Base-by-base conservation (phyloP, 768 basidiomycete genomes). In the Pisolithus sp. region DNA sequence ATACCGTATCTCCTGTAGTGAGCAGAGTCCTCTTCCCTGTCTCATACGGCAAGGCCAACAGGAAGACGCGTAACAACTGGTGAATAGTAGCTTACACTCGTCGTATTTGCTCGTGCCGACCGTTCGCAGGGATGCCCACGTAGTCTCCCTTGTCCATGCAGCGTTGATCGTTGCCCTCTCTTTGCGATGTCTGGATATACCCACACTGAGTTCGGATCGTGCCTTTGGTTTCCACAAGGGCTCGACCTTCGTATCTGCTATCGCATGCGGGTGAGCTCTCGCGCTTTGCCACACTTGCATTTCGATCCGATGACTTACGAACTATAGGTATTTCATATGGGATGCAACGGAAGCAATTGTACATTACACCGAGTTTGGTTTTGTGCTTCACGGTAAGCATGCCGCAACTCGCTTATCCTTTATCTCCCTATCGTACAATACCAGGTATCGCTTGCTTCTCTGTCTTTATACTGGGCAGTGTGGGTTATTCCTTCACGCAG, bases 241-340 rank as follows among this genome's bases (percentile, higher is more conserved):
- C 8, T 74, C 77, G 5, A 85, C 82, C 20, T 71, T 77, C 43
- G 70, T 85, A 2, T 72, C 81, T 57, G 86, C 86, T 21, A 75
- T 95, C 45, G 81, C 87, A 28, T 75, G 76, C 46, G 91, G 85
- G 86, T 87, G 52, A 57, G 57, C 36, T 73, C 69, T n/a, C 12
- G 24, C 15, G 7, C 28, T 20, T 15, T 12, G 21, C 18, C n/a
- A 39, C 34, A 30, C 4, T 21, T 3, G 23, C 37, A n/a, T 15
- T 10, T 28, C 28, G 44, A 34, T 39, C 39, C 45, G 15, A 7
- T n/a, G 26, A 26, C 46, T 23, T 18, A 5, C 47, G 0, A 52
- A 3, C 41, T 18, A 23, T 58, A 86, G 83, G 5, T 86, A 85
- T 62, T 93, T 95, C 65, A 56, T 93, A 18, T 95, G 92, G 92